Evolutionary conservation across 495 filamentous ascomycete species (phyloP), one percentile per base, ranked within the genome.

Genomic region (Talaromyces wortmannii): DNA sequence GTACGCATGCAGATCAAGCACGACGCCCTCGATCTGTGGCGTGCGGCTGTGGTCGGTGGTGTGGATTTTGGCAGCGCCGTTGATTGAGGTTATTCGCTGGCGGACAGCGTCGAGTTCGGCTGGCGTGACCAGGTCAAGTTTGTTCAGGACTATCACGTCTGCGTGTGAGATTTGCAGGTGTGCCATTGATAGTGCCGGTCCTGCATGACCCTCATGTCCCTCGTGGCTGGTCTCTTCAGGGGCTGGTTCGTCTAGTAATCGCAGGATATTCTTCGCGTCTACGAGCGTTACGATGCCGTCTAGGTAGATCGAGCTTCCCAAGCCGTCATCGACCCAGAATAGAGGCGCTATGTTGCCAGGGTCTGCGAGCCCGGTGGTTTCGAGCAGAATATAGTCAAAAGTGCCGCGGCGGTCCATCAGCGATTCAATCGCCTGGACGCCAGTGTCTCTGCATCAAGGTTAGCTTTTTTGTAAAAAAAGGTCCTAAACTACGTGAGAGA

Each of bases 371-470:
- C 94, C 94, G 2, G 92, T 97, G 1, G 95, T 97, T 71, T 98
- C 94, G 23, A 98, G 87, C 1, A 98, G 84, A 61, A 98, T 96
- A 74, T 97, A 97, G 78, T 98, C 95, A 64, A 98, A 97, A 36
- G 85, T 82, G 43, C 94, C 94, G 52, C 89, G 89, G 58, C 88
- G 88, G 57, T 91, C 88, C 89, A 98, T 97, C n/a, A 98, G 76
- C 15, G 87, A 88, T 72, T 98, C 94, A 55, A 98, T 91, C 55
- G 94, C 95, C 61, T 85, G 86, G 50, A 98, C 91, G 45, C 95
- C 94, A 7, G 84, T 81, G 70, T 97, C 92, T 76, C 89, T 92
- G 61, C 32, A 17, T 59, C 15, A 55, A 33, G 7, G 31, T 60
- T 57, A 17, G 47, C 45, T 12, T n/a, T 10, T 29, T 7, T 2